phyloP scores from a whole-genome alignment of 208 protist genomes.

The Dictyostelium gargantuum region DNA sequence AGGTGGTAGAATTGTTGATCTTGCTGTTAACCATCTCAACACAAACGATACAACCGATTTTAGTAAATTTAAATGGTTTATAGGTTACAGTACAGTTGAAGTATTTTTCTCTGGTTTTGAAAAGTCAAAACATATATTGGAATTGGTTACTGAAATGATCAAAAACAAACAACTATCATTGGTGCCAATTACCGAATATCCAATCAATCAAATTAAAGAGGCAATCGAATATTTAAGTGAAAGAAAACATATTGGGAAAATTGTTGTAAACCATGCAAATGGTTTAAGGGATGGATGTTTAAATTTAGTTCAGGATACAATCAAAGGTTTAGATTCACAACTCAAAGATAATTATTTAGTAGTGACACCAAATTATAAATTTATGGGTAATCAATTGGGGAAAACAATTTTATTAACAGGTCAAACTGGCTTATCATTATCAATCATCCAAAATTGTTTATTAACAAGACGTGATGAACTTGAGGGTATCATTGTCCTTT shows the following conservation, averaged over 20 bases:
- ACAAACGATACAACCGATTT: constrained; percentile 63
- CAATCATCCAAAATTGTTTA: background rate
- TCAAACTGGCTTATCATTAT: background rate
- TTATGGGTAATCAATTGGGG: background rate
- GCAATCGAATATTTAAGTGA: constrained; percentile 28
- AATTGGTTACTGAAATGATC: background rate
- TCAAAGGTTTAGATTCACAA: no score
- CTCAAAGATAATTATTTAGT: no score
- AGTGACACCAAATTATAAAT: background rate
- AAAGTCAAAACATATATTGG: constrained; percentile 11
- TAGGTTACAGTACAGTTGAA: constrained; percentile 54
- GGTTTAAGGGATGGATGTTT: background rate
- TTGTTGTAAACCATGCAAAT: background rate
- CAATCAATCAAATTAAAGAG: background rate
- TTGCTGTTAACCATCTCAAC: constrained; percentile 80
- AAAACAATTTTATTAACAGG: background rate
- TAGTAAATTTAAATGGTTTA: constrained; percentile 65
- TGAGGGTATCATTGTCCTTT: background rate
- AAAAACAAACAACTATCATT: background rate
- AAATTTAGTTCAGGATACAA: no score
- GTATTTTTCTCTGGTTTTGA: constrained; percentile 49
- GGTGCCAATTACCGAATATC: constrained; percentile 63
- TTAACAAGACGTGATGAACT: background rate
- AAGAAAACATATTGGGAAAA: constrained; percentile 30
- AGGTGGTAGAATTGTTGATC: constrained; percentile 79